phyloP scores from a whole-genome alignment of 108 stramenopile genomes.

The Asterionellopsis glacialis region DNA sequence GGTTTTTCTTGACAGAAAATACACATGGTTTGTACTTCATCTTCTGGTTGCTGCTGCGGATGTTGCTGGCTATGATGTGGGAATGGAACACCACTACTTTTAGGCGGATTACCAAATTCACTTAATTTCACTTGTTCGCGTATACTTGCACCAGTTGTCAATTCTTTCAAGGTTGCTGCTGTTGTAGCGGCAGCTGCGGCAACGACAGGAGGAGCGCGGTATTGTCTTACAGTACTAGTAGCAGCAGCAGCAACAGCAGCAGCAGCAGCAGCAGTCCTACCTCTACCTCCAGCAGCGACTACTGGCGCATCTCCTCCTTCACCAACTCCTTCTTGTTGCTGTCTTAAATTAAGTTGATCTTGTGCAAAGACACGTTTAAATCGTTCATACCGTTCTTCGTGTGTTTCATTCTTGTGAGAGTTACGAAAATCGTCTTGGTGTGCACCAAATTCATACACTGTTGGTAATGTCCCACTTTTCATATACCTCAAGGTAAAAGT shows the following conservation, averaged over 20 bases:
- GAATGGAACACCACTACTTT: background rate
- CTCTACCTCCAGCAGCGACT: no score
- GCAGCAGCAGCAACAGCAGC: background rate
- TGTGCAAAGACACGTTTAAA: background rate
- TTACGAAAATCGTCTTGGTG: background rate
- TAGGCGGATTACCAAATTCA: background rate
- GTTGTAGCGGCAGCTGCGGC: background rate
- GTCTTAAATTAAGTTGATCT: background rate
- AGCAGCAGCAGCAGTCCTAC: background rate
- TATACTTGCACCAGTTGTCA: background rate
- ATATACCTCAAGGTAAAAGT: background rate
- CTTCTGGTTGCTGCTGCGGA: background rate
- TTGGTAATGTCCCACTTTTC: background rate
- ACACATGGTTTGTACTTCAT: background rate
- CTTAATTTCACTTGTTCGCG: background rate
- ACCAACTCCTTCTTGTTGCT: no score
- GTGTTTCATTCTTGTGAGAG: background rate
- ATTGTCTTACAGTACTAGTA: background rate
- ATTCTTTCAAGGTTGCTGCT: background rate
- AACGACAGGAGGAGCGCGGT: background rate
- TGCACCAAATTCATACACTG: background rate
- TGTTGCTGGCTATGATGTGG: background rate
- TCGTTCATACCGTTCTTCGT: background rate
- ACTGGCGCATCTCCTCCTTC: no score
- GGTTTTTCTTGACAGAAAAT: slow-evolving; percentile 1